Evolutionary conservation across 768 basidiomycete species (phyloP).

Genomic region (Boletellus ananas): DNA sequence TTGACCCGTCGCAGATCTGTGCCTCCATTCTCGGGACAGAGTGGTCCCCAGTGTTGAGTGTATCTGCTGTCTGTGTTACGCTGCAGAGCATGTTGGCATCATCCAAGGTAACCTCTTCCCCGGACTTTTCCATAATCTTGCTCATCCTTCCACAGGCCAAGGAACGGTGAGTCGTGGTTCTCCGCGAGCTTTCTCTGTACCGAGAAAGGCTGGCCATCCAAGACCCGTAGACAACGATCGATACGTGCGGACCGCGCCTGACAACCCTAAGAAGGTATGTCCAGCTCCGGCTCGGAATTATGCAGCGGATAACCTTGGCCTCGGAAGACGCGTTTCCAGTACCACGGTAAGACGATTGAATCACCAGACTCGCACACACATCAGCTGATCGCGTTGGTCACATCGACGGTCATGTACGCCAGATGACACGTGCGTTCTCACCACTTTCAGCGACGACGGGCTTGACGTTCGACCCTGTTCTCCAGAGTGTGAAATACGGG

Average conservation of each 20-base stretch:
- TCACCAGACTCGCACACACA: neutral
- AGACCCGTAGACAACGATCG: slow-evolving; percentile 84
- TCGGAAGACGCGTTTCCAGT: slow-evolving; percentile 70
- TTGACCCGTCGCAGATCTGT: slow-evolving; percentile 58
- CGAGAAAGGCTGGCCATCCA: slow-evolving; percentile 6
- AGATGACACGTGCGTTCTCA: slow-evolving; percentile 60
- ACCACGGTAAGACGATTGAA: slow-evolving; percentile 55
- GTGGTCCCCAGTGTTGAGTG: slow-evolving; percentile 87
- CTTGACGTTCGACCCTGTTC: slow-evolving; percentile 3
- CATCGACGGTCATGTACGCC: neutral
- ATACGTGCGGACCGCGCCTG: slow-evolving; percentile 73
- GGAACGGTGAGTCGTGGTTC: slow-evolving; percentile 51
- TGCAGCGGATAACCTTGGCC: slow-evolving; percentile 9
- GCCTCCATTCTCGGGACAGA: slow-evolving; percentile 86
- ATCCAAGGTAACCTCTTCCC: slow-evolving; percentile 61
- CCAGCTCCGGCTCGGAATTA: neutral
- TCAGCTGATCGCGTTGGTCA: slow-evolving; percentile 15
- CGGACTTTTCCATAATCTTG: neutral
- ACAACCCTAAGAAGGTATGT: slow-evolving; percentile 82
- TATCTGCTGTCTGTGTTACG: slow-evolving; percentile 77
- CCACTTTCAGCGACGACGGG: neutral
- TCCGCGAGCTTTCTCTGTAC: neutral
- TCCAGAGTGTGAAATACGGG: slow-evolving; percentile 35
- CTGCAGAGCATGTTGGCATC: slow-evolving; percentile 91
- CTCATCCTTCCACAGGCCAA: slow-evolving; percentile 40